Base-by-base conservation (phyloP, 2,329 filamentous ascomycete genomes). In the Talaromyces piceae region DNA sequence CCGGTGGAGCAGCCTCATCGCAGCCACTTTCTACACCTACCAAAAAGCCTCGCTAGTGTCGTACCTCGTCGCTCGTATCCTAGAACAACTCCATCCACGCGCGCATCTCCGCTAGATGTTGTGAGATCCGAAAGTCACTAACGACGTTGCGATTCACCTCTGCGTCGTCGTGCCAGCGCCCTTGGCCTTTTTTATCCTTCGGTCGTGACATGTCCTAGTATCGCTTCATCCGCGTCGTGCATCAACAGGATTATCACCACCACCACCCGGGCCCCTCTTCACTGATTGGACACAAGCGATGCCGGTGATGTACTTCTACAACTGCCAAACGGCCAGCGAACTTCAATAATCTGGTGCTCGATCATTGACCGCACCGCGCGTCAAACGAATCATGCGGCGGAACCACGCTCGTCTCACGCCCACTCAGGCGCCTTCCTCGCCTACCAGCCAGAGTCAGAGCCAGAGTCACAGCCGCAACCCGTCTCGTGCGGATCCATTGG, bases 321-420 rank as follows among this genome's bases (percentile, higher is more conserved):
- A 33, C 6, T 41, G 26, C 41, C 49, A 50, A 33, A 31, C 41
- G 31, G 44, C 44, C 28, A 20, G 41, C 39, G 23, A 45, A 25
- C 33, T 51, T 30, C 51, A 46, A 45, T 51, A 50, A 45, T 28
- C 26, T 37, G 7, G 37, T 11, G 20, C 18, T 39, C 33, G 11
- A 39, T 47, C 44, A 47, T 50, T 54, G 52, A 20, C 50, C 41
- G 46, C n/a, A 23, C 12, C 51, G 47, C 30, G 25, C 20, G 18
- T n/a, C 6, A 20, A 23, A 53, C 47, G 48, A 46, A n/a, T n/a
- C 27, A 54, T 54, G 52, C 52, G 52, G 52, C 69, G 63, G 60
- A 68, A 63, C 53, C 60, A 67, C 64, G 65, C 68, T 56, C 65
- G 67, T 58, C 62, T 67, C 59, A 70, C 68, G 55, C 67, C 67